A percentile compares a stretch with the other conserved stretches of the same genome.
Conservation (phyloP, 805 yeast genomes). For the Nakazawaea wyomingensis region DNA sequence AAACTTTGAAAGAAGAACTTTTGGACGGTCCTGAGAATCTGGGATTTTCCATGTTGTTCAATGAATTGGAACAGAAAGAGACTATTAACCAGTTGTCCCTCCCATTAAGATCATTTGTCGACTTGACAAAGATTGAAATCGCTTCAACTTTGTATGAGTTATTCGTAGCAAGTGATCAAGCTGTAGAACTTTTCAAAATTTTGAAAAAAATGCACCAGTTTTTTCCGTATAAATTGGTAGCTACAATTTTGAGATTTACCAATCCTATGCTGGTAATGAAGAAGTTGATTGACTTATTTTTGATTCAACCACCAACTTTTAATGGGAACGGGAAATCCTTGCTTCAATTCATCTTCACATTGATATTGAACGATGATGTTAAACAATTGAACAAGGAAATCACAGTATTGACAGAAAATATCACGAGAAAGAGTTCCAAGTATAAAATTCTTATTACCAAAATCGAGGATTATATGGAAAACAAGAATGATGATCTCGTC, state of each 20-base stretch:
- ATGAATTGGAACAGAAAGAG: conserved; percentile 55
- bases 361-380: conserved; percentile 71
- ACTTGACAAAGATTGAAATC: conserved; percentile 77
- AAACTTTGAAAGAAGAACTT: conserved; percentile 28
- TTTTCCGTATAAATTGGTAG: conserved; percentile 76
- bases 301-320: conserved; percentile 66
- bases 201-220: conserved; percentile 65
- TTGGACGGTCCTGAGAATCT: conserved; percentile 27
- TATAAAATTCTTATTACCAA: conserved; percentile 16
- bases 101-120: conserved; percentile 62
- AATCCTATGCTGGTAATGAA: conserved; percentile 85
- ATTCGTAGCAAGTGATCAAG: conserved; percentile 75
- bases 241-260: conserved; percentile 72
- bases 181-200: conserved; percentile 70
- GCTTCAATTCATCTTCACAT: conserved; percentile 68
- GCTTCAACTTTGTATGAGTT: conserved; percentile 81
- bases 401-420: conserved; percentile 35
- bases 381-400: conserved; percentile 54
- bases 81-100: conserved; percentile 58
- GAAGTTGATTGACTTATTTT: conserved; percentile 70
- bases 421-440: conserved; percentile 21
- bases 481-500: conserved; percentile 20
- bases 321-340: conserved; percentile 44
- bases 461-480: conserved; percentile 25
- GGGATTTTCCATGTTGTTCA: conserved; percentile 58